Evolutionary conservation across 345 rosid species (phyloP), one percentile per base, ranked within the genome.

Genomic region (Brassica nigra): DNA sequence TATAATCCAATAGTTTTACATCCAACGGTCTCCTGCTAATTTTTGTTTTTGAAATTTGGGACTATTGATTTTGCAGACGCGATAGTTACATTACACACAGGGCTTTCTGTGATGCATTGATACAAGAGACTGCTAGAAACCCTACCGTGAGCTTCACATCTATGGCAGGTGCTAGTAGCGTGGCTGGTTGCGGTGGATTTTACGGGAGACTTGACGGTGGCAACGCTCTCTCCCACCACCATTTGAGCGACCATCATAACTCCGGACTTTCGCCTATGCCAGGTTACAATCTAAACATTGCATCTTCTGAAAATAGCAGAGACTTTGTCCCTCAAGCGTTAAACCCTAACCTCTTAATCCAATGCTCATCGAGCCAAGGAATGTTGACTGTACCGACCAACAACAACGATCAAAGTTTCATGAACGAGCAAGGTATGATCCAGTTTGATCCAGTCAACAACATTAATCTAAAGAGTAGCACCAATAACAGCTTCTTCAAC

Each of bases 11-110:
- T 67, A 52, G 11, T 15, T 54, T 36, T 27, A 54, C 47, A 16
- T 58, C 15, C 4, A 55, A 58, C 52, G 73, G 58, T 42, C 14
- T 31, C 8, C 37, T 62, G 34, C 29, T 69, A 61, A 47, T 28
- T 6, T 34, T 5, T 62, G 20, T 2, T 37, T 66, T 34, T 29
- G 18, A 57, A 7, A 15, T n/a, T 8, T 36, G n/a, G 20, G 7
- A 0, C 27, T 9, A 23, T 67, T 71, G 36, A 14, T 62, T 76
- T 74, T 73, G 82, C 83, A 93, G 98, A 86, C 88, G 97, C 14
- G 94, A 93, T 83, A 93, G 97, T 74, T 92, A 91, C 79, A 91
- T 92, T 73, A 91, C 97, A 3, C 97, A 92, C 77, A 85, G 96
- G 72, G 97, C 97, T 33, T 92, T 92, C 71, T 92, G 97, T 20